phyloP scores from a whole-genome alignment of 2,329 filamentous ascomycete species.

The Beauveria pseudobassiana region DNA sequence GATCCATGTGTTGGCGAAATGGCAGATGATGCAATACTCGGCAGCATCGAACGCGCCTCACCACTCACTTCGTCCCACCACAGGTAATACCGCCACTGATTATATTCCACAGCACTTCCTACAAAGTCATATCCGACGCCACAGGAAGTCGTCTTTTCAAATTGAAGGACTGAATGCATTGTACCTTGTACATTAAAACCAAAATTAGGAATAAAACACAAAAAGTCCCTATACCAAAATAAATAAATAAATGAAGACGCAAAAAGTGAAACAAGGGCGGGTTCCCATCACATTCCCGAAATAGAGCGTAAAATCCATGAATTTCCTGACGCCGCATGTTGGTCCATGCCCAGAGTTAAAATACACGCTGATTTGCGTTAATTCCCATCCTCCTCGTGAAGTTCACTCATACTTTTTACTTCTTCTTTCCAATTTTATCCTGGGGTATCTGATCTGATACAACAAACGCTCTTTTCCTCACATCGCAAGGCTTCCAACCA shows the following conservation, averaged over 20 bases:
- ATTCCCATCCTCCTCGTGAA: background rate
- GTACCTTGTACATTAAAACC: background rate
- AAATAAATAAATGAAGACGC: background rate
- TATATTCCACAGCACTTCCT: too few relatives aligned
- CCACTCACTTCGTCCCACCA: too few relatives aligned
- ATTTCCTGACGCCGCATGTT: background rate
- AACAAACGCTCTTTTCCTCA: background rate
- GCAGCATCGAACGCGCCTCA: too few relatives aligned
- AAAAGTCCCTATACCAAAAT: background rate
- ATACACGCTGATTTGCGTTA: background rate
- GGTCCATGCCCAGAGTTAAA: background rate
- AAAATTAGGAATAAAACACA: background rate
- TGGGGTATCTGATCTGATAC: constrained; percentile 5
- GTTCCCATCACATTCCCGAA: background rate
- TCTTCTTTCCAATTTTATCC: background rate
- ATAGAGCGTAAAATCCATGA: background rate
- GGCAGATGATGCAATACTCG: too few relatives aligned
- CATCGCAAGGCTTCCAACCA: too few relatives aligned
- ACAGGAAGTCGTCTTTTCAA: background rate
- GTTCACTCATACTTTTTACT: background rate
- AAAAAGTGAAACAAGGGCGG: background rate
- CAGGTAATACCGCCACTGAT: too few relatives aligned
- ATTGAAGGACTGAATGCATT: background rate
- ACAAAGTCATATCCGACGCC: background rate
- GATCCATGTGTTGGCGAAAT: too few relatives aligned